Base-by-base conservation (phyloP, 306 rosid genomes). In the Pachyrhizus erosus region DNA sequence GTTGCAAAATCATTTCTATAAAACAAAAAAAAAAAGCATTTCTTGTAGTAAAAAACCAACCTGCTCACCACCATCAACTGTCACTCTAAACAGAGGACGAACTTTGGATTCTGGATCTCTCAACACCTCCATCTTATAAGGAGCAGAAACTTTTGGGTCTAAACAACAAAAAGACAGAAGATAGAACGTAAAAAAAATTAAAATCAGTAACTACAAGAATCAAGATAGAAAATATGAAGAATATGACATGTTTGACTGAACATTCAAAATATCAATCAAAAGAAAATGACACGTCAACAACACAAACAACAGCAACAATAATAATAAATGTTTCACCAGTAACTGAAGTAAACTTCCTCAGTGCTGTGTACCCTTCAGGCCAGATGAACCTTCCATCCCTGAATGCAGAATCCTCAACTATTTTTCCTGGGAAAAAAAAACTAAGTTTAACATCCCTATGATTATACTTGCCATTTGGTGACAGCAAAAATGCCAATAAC, bases 351-450 rank as follows among this genome's bases (percentile, higher is more conserved):
- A 96, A 96, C 80, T 92, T 91, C 87, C 97, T 87, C 81, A 92
- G 67, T 81, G 98, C 99, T 51, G 89, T 93, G 83, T 96, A 96
- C 49, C 99, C 99, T 88, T 96, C 96, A 9, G 99, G 98, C 94
- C 99, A 96, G 84, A 93, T 84, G 61, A 74, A 83, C 65, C 73
- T 86, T 74, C 90, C 92, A 74, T 92, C 93, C 55, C 79, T 84
- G 75, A 93, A 87, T 66, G 89, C 72, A n/a, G 96, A 91, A 72
- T 90, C 92, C 75, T 89, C 82, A 70, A 89, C 97, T 76, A 92
- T 84, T 84, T 88, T 96, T 82, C 99, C 99, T 96, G 96, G 54
- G 83, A 84, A 37, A 46, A 74, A 15, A 5, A 54, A 43, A 68
- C 0, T 15, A 54, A 55, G 64, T 83, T 64, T 46, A 5, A 70